Percentiles rank a stretch among this genome's conserved stretches.
Conservation (phyloP, 2,329 filamentous ascomycete species). For the Dactylellina cionopaga region DNA sequence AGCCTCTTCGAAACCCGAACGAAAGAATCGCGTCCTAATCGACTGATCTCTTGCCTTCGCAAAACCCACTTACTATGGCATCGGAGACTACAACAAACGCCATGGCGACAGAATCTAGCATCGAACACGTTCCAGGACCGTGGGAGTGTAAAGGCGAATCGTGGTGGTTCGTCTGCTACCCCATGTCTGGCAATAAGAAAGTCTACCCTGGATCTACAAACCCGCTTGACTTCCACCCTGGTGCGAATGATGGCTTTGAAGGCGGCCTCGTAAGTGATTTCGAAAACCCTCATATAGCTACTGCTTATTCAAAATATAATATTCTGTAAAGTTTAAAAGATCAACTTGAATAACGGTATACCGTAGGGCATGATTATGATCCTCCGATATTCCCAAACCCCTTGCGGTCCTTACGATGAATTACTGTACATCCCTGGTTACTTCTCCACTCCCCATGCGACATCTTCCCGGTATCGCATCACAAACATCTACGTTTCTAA, state of each 20-base stretch:
- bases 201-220: slow-evolving; percentile 9
- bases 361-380: slow-evolving; percentile 66
- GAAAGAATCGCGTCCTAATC: background rate
- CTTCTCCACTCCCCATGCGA: slow-evolving; percentile 62
- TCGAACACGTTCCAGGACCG: slow-evolving; percentile 29
- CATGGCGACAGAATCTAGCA: slow-evolving; percentile 14
- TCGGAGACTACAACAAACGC: background rate
- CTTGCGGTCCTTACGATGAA: slow-evolving; percentile 68
- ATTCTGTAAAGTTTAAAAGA: slow-evolving; percentile 57
- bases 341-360: slow-evolving; percentile 67
- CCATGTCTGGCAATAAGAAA: slow-evolving; percentile 25
- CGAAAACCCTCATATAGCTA: background rate
- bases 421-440: slow-evolving; percentile 65
- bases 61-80: background rate
- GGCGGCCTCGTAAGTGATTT: slow-evolving; percentile 18
- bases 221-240: slow-evolving; percentile 30
- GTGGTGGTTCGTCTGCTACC: slow-evolving; percentile 45
- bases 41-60: background rate
- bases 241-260: slow-evolving; percentile 30
- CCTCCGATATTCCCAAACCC: slow-evolving; percentile 65
- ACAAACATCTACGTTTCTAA: slow-evolving; percentile 69
- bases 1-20: no score
- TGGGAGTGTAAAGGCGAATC: slow-evolving; percentile 44
- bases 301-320: slow-evolving; percentile 10
- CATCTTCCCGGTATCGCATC: slow-evolving; percentile 61